Evolutionary conservation across 1,284 basidiomycete species (phyloP).

Genomic region (Testicularia cyperi): DNA sequence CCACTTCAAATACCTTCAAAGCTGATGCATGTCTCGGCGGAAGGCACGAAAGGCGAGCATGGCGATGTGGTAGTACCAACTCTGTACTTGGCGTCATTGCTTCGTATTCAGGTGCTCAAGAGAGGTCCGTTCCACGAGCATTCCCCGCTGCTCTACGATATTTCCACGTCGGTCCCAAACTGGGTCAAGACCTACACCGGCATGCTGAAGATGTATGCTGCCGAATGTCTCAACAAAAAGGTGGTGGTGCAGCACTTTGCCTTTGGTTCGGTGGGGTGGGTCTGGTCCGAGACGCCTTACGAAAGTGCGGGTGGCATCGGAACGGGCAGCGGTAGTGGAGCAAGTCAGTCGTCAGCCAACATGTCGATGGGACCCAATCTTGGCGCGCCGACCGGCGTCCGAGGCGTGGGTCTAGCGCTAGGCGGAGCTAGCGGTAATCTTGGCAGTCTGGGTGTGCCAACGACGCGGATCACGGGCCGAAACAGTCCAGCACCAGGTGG

Average conservation of each 20-base stretch:
- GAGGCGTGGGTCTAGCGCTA: constrained; percentile 16
- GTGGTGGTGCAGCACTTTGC: constrained; percentile 94
- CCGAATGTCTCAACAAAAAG: constrained; percentile 90
- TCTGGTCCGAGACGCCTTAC: constrained; percentile 7
- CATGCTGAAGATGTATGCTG: constrained; percentile 93
- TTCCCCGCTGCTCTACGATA: constrained; percentile 77
- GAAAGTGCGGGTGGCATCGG: not conserved
- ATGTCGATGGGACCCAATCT: too few relatives aligned
- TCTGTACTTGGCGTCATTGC: constrained; percentile 66
- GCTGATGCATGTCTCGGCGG: too few relatives aligned
- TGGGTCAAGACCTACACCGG: constrained; percentile 90
- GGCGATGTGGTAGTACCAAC: constrained; percentile 39
- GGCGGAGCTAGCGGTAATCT: constrained; percentile 19
- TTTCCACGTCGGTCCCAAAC: constrained; percentile 77
- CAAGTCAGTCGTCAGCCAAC: too few relatives aligned
- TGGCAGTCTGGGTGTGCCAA: constrained; percentile 31
- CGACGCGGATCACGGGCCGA: not conserved
- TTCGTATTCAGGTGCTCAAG: constrained; percentile 63
- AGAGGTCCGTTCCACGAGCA: constrained; percentile 51
- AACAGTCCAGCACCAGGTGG: not conserved
- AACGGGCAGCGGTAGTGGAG: too few relatives aligned
- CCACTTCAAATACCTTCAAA: too few relatives aligned
- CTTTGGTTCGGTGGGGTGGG: constrained; percentile 66
- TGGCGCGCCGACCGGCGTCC: too few relatives aligned
- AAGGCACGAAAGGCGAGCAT: too few relatives aligned